phyloP scores from a whole-genome alignment of 2,329 filamentous ascomycete genomes.

The Fusarium nisikadoi region DNA sequence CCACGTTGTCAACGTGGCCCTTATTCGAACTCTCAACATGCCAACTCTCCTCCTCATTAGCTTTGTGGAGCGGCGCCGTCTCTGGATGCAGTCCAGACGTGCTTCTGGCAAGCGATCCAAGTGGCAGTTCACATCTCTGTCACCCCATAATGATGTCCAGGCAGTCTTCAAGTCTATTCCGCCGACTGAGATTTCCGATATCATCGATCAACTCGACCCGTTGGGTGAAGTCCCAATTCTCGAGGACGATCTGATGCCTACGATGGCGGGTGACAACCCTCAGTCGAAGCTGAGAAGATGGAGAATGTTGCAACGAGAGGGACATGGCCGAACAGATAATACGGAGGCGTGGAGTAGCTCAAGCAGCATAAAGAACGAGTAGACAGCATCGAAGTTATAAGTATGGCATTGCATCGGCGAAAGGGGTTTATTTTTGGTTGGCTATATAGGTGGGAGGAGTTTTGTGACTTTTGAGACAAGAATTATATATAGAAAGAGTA shows the following conservation, averaged over 20 bases:
- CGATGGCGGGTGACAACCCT: slow-evolving; percentile 42
- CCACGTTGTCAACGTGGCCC: slow-evolving; percentile 76
- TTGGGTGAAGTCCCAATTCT: slow-evolving; percentile 49
- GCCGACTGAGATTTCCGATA: slow-evolving; percentile 54
- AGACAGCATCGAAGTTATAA: neutral
- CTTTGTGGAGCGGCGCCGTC: slow-evolving; percentile 68
- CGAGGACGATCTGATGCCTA: slow-evolving; percentile 48
- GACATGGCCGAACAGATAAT: slow-evolving; percentile 19
- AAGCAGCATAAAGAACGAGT: slow-evolving; percentile 26
- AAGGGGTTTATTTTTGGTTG: slow-evolving; percentile 14
- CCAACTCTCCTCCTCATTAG: slow-evolving; percentile 71
- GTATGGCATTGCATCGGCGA: slow-evolving; percentile 28
- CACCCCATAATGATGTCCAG: slow-evolving; percentile 70
- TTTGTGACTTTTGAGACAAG: neutral
- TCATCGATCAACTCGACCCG: slow-evolving; percentile 50
- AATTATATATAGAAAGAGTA: neutral
- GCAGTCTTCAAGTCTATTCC: slow-evolving; percentile 69
- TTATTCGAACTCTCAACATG: slow-evolving; percentile 71
- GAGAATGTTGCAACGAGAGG: slow-evolving; percentile 38
- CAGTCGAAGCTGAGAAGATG: slow-evolving; percentile 35
- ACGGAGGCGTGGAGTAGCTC: slow-evolving; percentile 26
- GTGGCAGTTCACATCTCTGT: slow-evolving; percentile 59
- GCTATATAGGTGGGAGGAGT: neutral
- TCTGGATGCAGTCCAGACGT: slow-evolving; percentile 47
- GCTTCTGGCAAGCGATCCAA: slow-evolving; percentile 41